Evolutionary conservation across 2,329 filamentous ascomycete genomes (phyloP).

Genomic region (Cryphonectria nitschkei): DNA sequence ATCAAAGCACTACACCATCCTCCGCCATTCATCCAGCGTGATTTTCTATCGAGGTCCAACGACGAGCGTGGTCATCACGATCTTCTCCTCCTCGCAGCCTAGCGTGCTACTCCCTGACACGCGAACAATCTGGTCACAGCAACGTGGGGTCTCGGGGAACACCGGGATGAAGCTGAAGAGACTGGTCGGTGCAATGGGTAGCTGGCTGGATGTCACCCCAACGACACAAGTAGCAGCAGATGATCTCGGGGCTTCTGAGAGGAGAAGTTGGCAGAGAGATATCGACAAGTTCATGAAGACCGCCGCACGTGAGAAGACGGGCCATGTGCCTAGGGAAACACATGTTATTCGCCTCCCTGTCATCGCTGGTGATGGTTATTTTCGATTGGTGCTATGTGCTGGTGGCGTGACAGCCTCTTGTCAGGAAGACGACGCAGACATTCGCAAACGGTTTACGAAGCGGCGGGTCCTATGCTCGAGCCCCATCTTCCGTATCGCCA

Average conservation of each 20-base stretch:
- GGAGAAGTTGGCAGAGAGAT: constrained; percentile 70
- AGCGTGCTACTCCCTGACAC: constrained; percentile 59
- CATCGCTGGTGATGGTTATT: constrained; percentile 67
- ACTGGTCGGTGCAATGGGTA: constrained; percentile 59
- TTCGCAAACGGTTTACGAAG: constrained; percentile 39
- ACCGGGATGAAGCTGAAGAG: constrained; percentile 70
- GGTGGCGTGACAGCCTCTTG: constrained; percentile 36
- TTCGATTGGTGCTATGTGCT: constrained; percentile 66
- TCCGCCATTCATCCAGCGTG: constrained; percentile 66
- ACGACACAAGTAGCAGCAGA: constrained; percentile 47
- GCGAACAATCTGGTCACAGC: constrained; percentile 69
- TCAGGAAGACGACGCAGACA: constrained; percentile 25
- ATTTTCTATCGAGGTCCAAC: constrained; percentile 68
- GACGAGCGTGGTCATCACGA: constrained; percentile 66
- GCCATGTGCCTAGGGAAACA: constrained; percentile 44
- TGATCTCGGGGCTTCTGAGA: constrained; percentile 59
- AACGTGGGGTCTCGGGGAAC: constrained; percentile 69
- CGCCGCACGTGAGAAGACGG: constrained; percentile 46
- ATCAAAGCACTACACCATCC: constrained; percentile 66
- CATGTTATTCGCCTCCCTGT: constrained; percentile 67
- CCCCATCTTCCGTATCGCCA: constrained; percentile 71
- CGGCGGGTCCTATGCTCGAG: constrained; percentile 66
- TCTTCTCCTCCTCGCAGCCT: constrained; percentile 52
- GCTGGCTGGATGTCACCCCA: constrained; percentile 73
- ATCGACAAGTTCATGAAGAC: constrained; percentile 66